Percentiles rank a stretch among this genome's conserved stretches.
These are phyloP conservation scores for Lactarius akahatsu DNA, from an alignment of 768 basidiomycete genomes.

Conservation along the genomic window DNA sequence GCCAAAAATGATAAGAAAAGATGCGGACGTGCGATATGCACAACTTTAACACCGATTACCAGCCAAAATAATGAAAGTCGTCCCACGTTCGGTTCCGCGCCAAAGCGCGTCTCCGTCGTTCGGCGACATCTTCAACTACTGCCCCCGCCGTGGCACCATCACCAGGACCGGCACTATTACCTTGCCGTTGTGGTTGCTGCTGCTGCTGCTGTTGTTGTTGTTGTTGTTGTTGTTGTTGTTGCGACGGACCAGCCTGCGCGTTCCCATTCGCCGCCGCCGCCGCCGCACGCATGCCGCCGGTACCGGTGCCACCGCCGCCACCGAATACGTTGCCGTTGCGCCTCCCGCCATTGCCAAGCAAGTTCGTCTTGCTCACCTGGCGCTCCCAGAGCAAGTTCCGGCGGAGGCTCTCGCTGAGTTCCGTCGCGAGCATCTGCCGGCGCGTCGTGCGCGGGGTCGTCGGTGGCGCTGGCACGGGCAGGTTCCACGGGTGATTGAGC, in stretches of 20 bases:
- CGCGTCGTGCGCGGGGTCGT: conserved; percentile 86
- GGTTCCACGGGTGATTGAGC: conserved; percentile 66
- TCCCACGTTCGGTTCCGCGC: conserved; percentile 68
- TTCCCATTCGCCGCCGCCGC: conserved; percentile 33
- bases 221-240: too few species aligned
- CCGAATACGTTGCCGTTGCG: conserved; percentile 31
- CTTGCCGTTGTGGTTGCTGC: conserved; percentile 12
- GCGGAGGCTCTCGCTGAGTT: conserved; percentile 81
- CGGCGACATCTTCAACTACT: background rate
- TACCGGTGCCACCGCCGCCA: conserved; percentile 26
- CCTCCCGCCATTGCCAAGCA: conserved; percentile 39
- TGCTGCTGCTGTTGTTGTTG: conserved; percentile 27
- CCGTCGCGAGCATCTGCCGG: conserved; percentile 77
- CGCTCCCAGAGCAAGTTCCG: conserved; percentile 81
- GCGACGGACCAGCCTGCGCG: conserved; percentile 30
- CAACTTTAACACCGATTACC: conserved; percentile 40
- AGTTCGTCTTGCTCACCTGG: conserved; percentile 57
- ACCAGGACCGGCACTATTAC: background rate
- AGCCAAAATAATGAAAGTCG: conserved; percentile 64
- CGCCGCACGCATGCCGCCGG: conserved; percentile 37
- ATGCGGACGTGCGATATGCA: conserved; percentile 7
- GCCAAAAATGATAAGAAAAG: conserved; percentile 6
- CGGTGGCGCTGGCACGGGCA: conserved; percentile 61
- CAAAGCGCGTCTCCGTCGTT: conserved; percentile 41
- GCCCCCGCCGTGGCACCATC: background rate